Evolutionary conservation across 768 basidiomycete genomes (phyloP).

Genomic region (Lactifluus hygrophoroides): DNA sequence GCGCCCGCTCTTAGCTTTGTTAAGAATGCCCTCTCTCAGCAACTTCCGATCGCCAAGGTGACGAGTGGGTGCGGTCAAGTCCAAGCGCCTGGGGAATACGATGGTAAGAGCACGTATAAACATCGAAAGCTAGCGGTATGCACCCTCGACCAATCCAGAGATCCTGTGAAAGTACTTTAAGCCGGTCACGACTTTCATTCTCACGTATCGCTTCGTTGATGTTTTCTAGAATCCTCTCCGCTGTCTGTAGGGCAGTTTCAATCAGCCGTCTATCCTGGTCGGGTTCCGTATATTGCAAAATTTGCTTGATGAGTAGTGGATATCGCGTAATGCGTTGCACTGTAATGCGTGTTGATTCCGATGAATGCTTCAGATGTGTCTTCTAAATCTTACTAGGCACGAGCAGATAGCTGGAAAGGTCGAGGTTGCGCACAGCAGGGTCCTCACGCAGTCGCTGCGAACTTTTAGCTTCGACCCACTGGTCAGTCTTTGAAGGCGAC

Average conservation of each 20-base stretch:
- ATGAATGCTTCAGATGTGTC: not conserved
- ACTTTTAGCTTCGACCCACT: not conserved
- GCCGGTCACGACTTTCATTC: slow-evolving; percentile 71
- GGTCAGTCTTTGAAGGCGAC: not conserved
- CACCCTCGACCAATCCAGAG: slow-evolving; percentile 87
- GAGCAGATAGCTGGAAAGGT: slow-evolving; percentile 84
- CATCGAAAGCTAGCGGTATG: slow-evolving; percentile 18
- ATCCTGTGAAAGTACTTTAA: slow-evolving; percentile 64
- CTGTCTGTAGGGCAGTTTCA: slow-evolving; percentile 44
- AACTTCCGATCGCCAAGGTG: slow-evolving; percentile 74
- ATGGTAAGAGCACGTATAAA: not conserved
- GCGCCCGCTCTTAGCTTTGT: slow-evolving; percentile 79
- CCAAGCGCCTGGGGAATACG: slow-evolving; percentile 49
- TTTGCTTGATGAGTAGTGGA: slow-evolving; percentile 82
- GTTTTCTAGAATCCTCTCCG: slow-evolving; percentile 63
- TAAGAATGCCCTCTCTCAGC: slow-evolving; percentile 66
- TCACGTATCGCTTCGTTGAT: slow-evolving; percentile 89
- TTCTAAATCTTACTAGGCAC: slow-evolving; percentile 64
- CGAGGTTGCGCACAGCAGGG: slow-evolving; percentile 68
- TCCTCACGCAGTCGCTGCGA: slow-evolving; percentile 66
- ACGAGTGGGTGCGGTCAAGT: slow-evolving; percentile 85
- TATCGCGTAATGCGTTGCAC: slow-evolving; percentile 97
- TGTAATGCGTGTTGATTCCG: slow-evolving; percentile 23
- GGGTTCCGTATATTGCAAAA: slow-evolving; percentile 69
- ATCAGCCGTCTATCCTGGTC: slow-evolving; percentile 54